Conservation (phyloP, 306 rosid species). For the Alnus glutinosa region DNA sequence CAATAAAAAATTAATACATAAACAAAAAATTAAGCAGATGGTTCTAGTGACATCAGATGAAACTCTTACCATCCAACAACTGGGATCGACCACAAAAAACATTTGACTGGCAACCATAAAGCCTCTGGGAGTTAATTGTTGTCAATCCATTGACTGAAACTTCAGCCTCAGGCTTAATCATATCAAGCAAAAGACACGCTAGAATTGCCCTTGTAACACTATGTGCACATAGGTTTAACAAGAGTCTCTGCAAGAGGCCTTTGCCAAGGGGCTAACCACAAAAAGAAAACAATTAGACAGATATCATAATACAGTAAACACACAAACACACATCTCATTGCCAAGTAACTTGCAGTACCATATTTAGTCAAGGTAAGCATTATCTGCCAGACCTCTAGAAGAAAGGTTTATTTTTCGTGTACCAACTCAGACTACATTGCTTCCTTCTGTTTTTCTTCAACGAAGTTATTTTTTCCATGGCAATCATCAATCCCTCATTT, state of each 20-base stretch:
- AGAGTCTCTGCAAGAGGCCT: constrained; percentile 95
- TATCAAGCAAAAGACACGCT: constrained; percentile 67
- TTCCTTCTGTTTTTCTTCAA: not conserved
- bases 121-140: constrained; percentile 74
- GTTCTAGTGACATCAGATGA: not conserved
- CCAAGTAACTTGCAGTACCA: not conserved
- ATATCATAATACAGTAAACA: constrained; percentile 26
- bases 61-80: constrained; percentile 78
- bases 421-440: not conserved
- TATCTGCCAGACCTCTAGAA: not conserved
- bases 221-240: constrained; percentile 88
- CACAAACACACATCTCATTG: constrained; percentile 10
- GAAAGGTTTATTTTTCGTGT: not conserved
- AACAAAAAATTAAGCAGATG: constrained; percentile 17
- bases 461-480: constrained; percentile 36
- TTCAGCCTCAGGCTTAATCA: constrained; percentile 87
- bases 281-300: constrained; percentile 15
- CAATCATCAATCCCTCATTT: constrained; percentile 41
- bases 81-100: constrained; percentile 94
- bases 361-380: not conserved
- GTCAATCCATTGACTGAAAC: constrained; percentile 57
- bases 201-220: constrained; percentile 80
- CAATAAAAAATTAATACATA: constrained; percentile 7
- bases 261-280: constrained; percentile 90
- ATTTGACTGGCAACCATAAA: constrained; percentile 91